phyloP scores from a whole-genome alignment of 2,329 filamentous ascomycete genomes.

The Ascocoryne sarcoides region DNA sequence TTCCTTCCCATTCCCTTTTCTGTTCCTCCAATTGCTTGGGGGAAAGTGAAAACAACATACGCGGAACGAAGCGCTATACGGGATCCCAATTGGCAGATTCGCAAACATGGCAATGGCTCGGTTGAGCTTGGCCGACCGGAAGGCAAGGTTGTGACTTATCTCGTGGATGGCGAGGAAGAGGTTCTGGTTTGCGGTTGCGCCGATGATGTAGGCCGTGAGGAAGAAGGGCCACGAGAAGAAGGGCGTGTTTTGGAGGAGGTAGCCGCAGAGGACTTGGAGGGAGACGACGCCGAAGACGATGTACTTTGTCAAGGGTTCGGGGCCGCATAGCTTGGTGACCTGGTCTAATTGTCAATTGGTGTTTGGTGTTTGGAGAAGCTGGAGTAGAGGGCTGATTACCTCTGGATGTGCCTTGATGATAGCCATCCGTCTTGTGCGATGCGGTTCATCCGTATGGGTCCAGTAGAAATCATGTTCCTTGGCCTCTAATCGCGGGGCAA shows the following conservation, averaged over 20 bases:
- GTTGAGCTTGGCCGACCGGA: conserved; percentile 72
- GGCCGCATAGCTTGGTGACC: conserved; percentile 95
- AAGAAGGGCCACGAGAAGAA: conserved; percentile 81
- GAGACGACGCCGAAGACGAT: conserved; percentile 76
- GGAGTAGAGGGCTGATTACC: conserved; percentile 43
- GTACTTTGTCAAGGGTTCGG: conserved; percentile 92
- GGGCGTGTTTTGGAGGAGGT: conserved; percentile 64
- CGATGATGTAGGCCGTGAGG: conserved; percentile 79
- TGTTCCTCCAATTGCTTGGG: not conserved
- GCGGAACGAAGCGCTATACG: conserved; percentile 92
- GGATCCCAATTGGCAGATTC: conserved; percentile 90
- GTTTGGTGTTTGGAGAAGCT: not conserved
- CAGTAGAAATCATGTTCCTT: conserved; percentile 65
- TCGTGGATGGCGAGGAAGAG: conserved; percentile 98
- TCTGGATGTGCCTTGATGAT: conserved; percentile 99
- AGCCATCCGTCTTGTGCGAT: conserved; percentile 78
- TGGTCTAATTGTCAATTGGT: conserved; percentile 30
- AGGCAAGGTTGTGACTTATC: conserved; percentile 95
- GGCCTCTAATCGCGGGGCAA: conserved; percentile 11
- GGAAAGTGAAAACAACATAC: conserved; percentile 39
- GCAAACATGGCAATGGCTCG: conserved; percentile 83
- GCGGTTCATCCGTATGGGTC: conserved; percentile 98
- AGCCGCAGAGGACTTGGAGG: conserved; percentile 72
- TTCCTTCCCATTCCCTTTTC: not conserved
- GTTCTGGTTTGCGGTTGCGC: conserved; percentile 96